Conservation (phyloP, 208 protist genomes). For the Crithidia fasciculata region DNA sequence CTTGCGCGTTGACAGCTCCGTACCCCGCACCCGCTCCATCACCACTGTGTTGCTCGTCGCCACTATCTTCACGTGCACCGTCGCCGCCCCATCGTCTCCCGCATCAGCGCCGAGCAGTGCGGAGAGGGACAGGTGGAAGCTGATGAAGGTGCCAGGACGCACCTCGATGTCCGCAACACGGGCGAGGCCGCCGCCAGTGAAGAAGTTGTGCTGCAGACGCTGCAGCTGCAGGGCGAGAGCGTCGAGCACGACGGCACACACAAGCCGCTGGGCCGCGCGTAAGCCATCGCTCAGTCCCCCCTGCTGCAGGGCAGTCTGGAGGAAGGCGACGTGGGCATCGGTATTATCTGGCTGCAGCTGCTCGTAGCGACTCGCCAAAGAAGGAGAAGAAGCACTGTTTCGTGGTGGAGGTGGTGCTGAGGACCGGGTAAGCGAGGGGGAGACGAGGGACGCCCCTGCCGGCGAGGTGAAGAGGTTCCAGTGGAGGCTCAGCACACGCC, state of each 20-base stretch:
- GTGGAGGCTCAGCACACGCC: constrained; percentile 52
- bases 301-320: constrained; percentile 50
- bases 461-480: constrained; percentile 55
- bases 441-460: constrained; percentile 26
- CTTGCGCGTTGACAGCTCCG: constrained; percentile 22
- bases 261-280: constrained; percentile 55
- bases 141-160: constrained; percentile 64
- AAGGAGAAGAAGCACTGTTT: not conserved
- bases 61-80: constrained; percentile 41
- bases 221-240: constrained; percentile 54
- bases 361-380: not conserved
- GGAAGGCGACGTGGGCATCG: constrained; percentile 48
- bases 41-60: constrained; percentile 48
- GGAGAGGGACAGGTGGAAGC: constrained; percentile 39
- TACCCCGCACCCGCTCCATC: constrained; percentile 49
- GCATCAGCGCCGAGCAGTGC: not conserved
- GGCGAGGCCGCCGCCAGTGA: constrained; percentile 48
- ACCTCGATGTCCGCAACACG: constrained; percentile 51
- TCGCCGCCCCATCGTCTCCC: not conserved
- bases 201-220: constrained; percentile 45
- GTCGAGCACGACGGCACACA: constrained; percentile 71
- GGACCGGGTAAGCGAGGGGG: not conserved
- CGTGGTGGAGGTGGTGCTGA: too few relatives aligned
- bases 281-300: constrained; percentile 63
- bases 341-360: constrained; percentile 40